Percentiles rank a stretch among this genome's conserved stretches.
phyloP scores from a whole-genome alignment of 441 rosid species.

The Codiaeum variegatum region DNA sequence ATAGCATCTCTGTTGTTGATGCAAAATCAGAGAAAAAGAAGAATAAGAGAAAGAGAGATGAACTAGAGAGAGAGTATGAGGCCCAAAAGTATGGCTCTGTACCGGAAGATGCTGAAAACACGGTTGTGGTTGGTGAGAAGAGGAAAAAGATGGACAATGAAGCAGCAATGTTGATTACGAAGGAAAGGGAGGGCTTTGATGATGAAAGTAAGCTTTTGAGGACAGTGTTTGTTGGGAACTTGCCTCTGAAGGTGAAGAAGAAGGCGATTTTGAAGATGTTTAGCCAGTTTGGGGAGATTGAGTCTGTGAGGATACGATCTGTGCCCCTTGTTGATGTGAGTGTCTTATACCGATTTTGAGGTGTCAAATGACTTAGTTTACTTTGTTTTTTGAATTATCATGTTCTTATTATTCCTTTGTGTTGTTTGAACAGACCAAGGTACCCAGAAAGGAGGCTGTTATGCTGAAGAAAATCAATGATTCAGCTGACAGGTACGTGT shows the following conservation, averaged over 20 bases:
- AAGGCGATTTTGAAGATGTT: conserved; percentile 68
- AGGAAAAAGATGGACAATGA: conserved; percentile 69
- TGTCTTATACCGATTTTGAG: conserved; percentile 10
- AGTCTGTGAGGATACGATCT: conserved; percentile 88
- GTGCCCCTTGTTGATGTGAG: conserved; percentile 81
- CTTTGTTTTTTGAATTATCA: conserved; percentile 2
- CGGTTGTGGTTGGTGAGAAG: conserved; percentile 60
- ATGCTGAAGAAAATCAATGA: conserved; percentile 71
- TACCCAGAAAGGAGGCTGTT: conserved; percentile 78
- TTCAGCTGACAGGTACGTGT: conserved; percentile 63
- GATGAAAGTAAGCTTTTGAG: conserved; percentile 81
- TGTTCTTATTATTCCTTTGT: neutral
- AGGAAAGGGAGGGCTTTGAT: conserved; percentile 71
- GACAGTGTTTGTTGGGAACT: conserved; percentile 91
- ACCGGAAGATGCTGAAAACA: conserved; percentile 22
- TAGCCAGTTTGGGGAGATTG: conserved; percentile 73
- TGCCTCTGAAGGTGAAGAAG: conserved; percentile 84
- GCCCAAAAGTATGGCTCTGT: conserved; percentile 52
- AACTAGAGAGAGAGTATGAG: conserved; percentile 75
- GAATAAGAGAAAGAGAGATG: conserved; percentile 91
- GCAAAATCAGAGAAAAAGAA: conserved; percentile 23
- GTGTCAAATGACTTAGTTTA: neutral
- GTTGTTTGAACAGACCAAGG: conserved; percentile 59
- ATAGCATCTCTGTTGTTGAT: too few species aligned
- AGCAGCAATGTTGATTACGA: conserved; percentile 41